Conservation (phyloP, 805 yeast species). For the Monosporozyma yasuniensis region DNA sequence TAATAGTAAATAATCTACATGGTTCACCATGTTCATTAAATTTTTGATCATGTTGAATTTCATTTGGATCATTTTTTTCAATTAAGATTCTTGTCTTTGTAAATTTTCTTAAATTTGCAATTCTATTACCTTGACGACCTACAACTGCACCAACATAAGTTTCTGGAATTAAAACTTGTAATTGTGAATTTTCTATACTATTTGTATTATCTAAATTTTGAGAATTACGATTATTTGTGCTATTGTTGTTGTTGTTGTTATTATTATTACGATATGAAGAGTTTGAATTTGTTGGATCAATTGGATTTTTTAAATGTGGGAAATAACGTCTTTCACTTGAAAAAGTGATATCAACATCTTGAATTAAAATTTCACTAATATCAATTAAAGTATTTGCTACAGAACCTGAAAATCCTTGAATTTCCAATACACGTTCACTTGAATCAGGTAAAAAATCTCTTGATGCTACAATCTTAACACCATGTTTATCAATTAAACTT, state of each 20-base stretch:
- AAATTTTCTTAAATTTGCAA: slow-evolving; percentile 72
- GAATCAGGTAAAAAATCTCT: slow-evolving; percentile 75
- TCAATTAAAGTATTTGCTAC: slow-evolving; percentile 61
- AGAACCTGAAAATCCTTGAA: slow-evolving; percentile 67
- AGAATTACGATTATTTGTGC: slow-evolving; percentile 3
- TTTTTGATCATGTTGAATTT: background rate
- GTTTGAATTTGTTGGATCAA: background rate
- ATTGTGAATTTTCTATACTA: slow-evolving; percentile 1
- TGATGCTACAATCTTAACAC: slow-evolving; percentile 78
- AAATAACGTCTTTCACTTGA: slow-evolving; percentile 40
- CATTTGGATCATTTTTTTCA: slow-evolving; percentile 49
- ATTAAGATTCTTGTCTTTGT: slow-evolving; percentile 75
- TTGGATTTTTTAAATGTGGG: slow-evolving; percentile 42
- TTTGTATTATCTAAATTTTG: slow-evolving; percentile 1
- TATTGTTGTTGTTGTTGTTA: slow-evolving; percentile 2
- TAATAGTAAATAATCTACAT: slow-evolving; percentile 53
- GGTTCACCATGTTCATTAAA: slow-evolving; percentile 8
- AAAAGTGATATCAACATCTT: slow-evolving; percentile 19
- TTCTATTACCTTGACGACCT: slow-evolving; percentile 78
- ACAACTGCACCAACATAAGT: slow-evolving; percentile 84
- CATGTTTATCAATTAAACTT: slow-evolving; percentile 47
- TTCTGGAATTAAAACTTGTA: slow-evolving; percentile 45
- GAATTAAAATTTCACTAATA: slow-evolving; percentile 21
- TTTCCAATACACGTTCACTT: slow-evolving; percentile 77
- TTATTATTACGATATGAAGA: background rate